Conservation (phyloP, 352 stramenopile genomes). For the Globisporangium cederbergense region DNA sequence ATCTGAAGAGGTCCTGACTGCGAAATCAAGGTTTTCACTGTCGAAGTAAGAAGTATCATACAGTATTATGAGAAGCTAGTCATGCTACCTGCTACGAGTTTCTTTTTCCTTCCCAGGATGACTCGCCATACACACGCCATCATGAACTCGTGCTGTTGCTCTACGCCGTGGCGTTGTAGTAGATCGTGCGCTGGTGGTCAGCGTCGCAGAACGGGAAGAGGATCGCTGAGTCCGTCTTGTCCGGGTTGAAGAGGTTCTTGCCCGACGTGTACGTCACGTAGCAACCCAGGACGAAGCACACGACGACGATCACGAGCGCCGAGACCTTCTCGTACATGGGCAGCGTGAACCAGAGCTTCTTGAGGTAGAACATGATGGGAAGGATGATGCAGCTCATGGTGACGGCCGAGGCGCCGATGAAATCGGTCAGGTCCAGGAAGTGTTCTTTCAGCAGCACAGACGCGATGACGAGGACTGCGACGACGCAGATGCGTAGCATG, state of each 20-base stretch:
- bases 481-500: slow-evolving; percentile 19
- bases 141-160: not conserved
- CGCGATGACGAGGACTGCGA: slow-evolving; percentile 17
- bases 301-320: slow-evolving; percentile 17
- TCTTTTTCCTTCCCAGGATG: not conserved
- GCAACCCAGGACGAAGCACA: slow-evolving; percentile 21
- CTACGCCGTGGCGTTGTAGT: slow-evolving; percentile 15
- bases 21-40: too few relatives aligned
- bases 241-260: slow-evolving; percentile 22
- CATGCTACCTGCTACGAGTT: too few relatives aligned
- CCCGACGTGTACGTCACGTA: slow-evolving; percentile 26
- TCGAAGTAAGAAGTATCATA: too few relatives aligned
- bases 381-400: slow-evolving; percentile 27
- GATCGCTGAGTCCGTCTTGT: slow-evolving; percentile 7
- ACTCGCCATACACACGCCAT: not conserved
- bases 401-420: slow-evolving; percentile 25
- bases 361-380: slow-evolving; percentile 25
- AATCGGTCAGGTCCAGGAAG: slow-evolving; percentile 25
- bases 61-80: not conserved
- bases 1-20: too few relatives aligned
- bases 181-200: slow-evolving; percentile 16
- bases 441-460: slow-evolving; percentile 20
- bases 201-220: slow-evolving; percentile 18
- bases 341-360: slow-evolving; percentile 20
- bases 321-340: slow-evolving; percentile 22